Conservation (phyloP, 371 early-diverging fungal species). For the Rhizomucor pusillus region DNA sequence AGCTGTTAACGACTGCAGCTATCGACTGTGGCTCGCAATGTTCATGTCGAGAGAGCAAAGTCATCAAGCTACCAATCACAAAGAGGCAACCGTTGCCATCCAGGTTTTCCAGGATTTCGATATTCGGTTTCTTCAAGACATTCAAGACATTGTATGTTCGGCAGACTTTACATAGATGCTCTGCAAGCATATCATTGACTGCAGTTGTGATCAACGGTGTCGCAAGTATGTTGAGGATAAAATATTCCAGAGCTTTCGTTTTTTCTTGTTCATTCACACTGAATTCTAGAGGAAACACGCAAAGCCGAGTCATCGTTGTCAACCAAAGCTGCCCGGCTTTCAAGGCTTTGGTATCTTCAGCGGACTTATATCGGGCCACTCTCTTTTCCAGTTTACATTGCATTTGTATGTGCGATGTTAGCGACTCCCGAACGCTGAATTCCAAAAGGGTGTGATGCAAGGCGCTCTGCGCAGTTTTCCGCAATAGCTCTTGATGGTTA, state of each 20-base stretch:
- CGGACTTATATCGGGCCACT: conserved; percentile 8
- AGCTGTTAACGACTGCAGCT: conserved; percentile 24
- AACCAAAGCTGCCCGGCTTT: conserved; percentile 51
- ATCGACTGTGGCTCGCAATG: conserved; percentile 7
- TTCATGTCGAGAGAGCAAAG: conserved; percentile 21
- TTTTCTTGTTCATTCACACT: conserved; percentile 12
- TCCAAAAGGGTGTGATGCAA: conserved; percentile 10
- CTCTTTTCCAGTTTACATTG: conserved; percentile 40
- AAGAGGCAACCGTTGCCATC: conserved; percentile 56
- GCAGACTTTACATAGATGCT: conserved; percentile 17
- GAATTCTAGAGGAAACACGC: conserved; percentile 43
- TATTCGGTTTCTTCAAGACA: conserved; percentile 3
- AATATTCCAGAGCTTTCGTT: conserved; percentile 9
- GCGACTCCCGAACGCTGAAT: conserved; percentile 15
- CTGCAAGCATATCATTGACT: conserved; percentile 16
- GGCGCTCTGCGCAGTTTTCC: conserved; percentile 12
- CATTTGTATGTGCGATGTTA: conserved; percentile 28
- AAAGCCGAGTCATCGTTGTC: conserved; percentile 49
- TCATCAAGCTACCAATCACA: conserved; percentile 54
- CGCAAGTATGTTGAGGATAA: conserved; percentile 22
- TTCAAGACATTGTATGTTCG: conserved; percentile 5
- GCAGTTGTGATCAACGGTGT: conserved; percentile 20
- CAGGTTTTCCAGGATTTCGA: conserved; percentile 12
- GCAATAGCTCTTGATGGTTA: conserved; percentile 13
- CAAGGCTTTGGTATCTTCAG: conserved; percentile 27